Evolutionary conservation across 495 filamentous ascomycete genomes (phyloP).

Genomic region (Annulohypoxylon nitens): DNA sequence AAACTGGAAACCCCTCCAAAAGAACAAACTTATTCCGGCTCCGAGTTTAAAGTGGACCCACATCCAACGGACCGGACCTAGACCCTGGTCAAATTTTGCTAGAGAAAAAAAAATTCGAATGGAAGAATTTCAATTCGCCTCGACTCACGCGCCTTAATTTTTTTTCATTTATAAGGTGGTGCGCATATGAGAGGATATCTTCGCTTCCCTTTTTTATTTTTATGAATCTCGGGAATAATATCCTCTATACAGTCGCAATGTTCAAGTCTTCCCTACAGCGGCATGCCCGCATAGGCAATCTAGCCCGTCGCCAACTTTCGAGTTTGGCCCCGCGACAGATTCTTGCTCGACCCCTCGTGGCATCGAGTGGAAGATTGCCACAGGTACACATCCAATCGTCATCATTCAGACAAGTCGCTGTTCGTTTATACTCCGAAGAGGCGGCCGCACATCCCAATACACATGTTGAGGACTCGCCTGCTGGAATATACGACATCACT

Average conservation of each 20-base stretch:
- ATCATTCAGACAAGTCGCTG: constrained; percentile 37
- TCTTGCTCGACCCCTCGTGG: constrained; percentile 37
- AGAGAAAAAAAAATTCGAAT: constrained; percentile 41
- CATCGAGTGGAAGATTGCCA: constrained; percentile 34
- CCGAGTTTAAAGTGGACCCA: neutral
- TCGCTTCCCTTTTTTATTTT: constrained; percentile 22
- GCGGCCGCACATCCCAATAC: constrained; percentile 40
- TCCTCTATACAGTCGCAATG: constrained; percentile 30
- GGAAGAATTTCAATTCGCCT: constrained; percentile 44
- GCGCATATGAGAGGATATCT: constrained; percentile 35
- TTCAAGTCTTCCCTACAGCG: constrained; percentile 49
- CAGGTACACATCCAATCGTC: constrained; percentile 22
- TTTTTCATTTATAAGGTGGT: constrained; percentile 27
- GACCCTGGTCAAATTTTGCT: constrained; percentile 10
- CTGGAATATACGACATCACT: constrained; percentile 60
- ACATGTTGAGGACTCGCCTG: constrained; percentile 26
- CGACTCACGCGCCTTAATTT: constrained; percentile 40
- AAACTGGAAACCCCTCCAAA: neutral
- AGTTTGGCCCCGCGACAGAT: constrained; percentile 41
- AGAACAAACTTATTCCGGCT: neutral
- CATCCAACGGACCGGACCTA: neutral
- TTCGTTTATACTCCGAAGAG: constrained; percentile 58
- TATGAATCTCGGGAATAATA: constrained; percentile 26
- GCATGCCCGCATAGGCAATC: constrained; percentile 50
- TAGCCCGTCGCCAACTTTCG: constrained; percentile 46